Base-by-base conservation (phyloP, 2,329 filamentous ascomycete genomes). In the Scolecobasidium constrictum region DNA sequence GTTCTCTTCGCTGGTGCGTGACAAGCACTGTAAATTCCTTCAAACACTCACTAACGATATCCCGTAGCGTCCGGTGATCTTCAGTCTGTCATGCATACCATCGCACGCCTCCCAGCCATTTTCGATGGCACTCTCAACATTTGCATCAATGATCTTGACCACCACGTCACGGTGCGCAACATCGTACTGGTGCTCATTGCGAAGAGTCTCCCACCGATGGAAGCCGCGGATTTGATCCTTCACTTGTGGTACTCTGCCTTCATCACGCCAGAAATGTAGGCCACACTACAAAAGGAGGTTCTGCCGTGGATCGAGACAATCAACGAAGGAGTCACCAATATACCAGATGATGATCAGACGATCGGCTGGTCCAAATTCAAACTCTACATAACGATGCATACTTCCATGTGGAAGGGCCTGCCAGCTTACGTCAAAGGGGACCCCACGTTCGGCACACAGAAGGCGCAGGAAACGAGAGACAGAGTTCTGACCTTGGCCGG, bases 241-340 rank as follows among this genome's bases (percentile, higher is more conserved):
- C 65, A 70, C 48, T 6, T 68, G 3, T 71, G 66, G 67, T 71
- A 69, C 50, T 72, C 67, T 0, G 61, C 62, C 2, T 40, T 59
- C 3, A 16, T 68, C 1, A 51, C 55, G 1, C 17, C 43, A 4
- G 33, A 23, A 3, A 48, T 60, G 38, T 6, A 56, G 1, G 15
- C 51, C 0, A 31, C 47, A 2, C 46, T 67, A 3, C 46, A 51
- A 12, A 18, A 38, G 0, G 34, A 42, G 0, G 46, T 66, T 11
- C 47, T 55, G 1, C 57, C 58, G 2, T 41, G 56, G 1, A 54
- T 70, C 9, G 22, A 62, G 23, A 47, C 56, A 4, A 54, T 64
- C 1, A 59, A 58, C 28, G 38, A 34, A 3, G 61, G 63, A 44
- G 59, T 58, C 16, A 43, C 51, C 6, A 38, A 44, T 20, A 63